Evolutionary conservation across 345 rosid species (phyloP).

Genomic region (Camelina sativa): DNA sequence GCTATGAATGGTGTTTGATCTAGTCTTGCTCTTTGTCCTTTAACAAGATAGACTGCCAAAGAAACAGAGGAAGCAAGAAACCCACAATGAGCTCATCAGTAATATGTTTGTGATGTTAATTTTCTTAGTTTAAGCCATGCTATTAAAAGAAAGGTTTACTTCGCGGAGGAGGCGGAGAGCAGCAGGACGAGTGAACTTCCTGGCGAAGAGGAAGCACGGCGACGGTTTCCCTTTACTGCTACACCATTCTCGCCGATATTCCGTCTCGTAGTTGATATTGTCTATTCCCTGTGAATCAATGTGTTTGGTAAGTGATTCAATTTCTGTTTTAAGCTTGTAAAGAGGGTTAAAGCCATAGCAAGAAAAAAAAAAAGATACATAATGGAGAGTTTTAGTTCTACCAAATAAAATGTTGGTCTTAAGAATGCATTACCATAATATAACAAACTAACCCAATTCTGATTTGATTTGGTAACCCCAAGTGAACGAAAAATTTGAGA

Average conservation of each 20-base stretch:
- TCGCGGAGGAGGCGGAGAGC: conserved; percentile 76
- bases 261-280: conserved; percentile 86
- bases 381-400: not conserved
- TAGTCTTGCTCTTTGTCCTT: conserved; percentile 32
- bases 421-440: not conserved
- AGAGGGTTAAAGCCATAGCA: not conserved
- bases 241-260: conserved; percentile 94
- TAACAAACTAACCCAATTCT: not conserved
- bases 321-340: not conserved
- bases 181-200: conserved; percentile 93
- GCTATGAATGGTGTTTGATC: conserved; percentile 20
- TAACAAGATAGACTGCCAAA: conserved; percentile 43
- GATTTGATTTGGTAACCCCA: not conserved
- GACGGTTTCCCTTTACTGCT: conserved; percentile 81
- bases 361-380: not conserved
- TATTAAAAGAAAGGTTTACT: conserved; percentile 47
- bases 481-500: not conserved
- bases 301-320: conserved; percentile 1
- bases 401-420: not conserved
- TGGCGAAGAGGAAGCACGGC: conserved; percentile 86
- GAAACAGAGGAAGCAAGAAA: conserved; percentile 13
- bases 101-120: not conserved
- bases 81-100: conserved; percentile 10
- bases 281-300: conserved; percentile 62
- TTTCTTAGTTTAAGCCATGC: conserved; percentile 1